phyloP scores from a whole-genome alignment of 495 filamentous ascomycete genomes.

The Penicillium soppii region DNA sequence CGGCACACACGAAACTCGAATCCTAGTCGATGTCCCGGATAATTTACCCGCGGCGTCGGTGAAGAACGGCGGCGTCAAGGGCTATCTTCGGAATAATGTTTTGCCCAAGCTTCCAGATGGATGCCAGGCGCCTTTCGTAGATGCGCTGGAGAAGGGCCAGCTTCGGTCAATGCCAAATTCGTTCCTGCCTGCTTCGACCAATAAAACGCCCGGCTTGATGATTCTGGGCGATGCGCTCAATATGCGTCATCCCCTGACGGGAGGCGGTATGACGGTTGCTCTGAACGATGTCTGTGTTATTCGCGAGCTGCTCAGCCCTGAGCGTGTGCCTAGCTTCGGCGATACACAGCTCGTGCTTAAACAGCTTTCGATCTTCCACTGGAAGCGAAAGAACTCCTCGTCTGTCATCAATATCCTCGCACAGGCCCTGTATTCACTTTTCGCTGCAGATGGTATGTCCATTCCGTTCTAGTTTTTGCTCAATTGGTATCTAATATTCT shows the following conservation, averaged over 20 bases:
- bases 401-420: slow-evolving; percentile 95
- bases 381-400: slow-evolving; percentile 76
- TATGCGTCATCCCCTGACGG: slow-evolving; percentile 94
- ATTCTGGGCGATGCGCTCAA: slow-evolving; percentile 91
- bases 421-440: slow-evolving; percentile 84
- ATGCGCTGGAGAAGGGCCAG: slow-evolving; percentile 71
- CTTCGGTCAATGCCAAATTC: slow-evolving; percentile 89
- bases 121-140: slow-evolving; percentile 70
- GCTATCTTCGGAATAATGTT: slow-evolving; percentile 73
- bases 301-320: slow-evolving; percentile 65
- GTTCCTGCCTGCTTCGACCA: slow-evolving; percentile 76
- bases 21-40: slow-evolving; percentile 86
- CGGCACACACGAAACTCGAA: slow-evolving; percentile 88
- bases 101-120: slow-evolving; percentile 72
- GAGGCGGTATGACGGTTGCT: slow-evolving; percentile 94
- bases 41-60: slow-evolving; percentile 68
- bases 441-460: slow-evolving; percentile 73
- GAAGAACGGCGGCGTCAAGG: slow-evolving; percentile 75
- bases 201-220: slow-evolving; percentile 70
- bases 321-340: slow-evolving; percentile 63
- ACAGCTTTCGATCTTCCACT: slow-evolving; percentile 80
- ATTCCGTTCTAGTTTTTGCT: neutral
- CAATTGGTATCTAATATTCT: slow-evolving; percentile 3
- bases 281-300: slow-evolving; percentile 83
- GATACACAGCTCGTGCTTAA: slow-evolving; percentile 61